These are phyloP conservation scores for Pythium dissimile DNA, from an alignment of 352 stramenopile species.

Conservation along the genomic window DNA sequence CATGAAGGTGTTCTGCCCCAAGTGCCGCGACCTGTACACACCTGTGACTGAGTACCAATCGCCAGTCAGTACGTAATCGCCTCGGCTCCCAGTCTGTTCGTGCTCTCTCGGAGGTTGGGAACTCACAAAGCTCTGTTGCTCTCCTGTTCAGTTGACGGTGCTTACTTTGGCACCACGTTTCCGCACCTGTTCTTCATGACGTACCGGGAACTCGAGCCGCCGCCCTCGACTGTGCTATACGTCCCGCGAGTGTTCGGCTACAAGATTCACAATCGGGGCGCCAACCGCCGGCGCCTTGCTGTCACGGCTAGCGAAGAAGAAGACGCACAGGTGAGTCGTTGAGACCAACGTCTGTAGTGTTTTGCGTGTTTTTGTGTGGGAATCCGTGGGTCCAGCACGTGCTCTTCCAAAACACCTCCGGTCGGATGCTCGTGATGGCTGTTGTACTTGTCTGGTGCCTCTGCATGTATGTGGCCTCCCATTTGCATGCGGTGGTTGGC, in stretches of 20 bases:
- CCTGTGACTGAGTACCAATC: constrained; percentile 82
- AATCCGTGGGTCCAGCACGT: constrained; percentile 19
- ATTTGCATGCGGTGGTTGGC: constrained; percentile 17
- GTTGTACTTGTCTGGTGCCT: constrained; percentile 29
- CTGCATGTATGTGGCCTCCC: constrained; percentile 38
- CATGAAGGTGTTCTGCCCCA: constrained; percentile 90
- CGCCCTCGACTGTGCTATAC: constrained; percentile 80
- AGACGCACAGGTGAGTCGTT: constrained; percentile 69
- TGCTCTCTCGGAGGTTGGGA: not conserved
- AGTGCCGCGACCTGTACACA: constrained; percentile 87
- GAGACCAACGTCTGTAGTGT: not conserved
- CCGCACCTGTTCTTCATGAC: constrained; percentile 98
- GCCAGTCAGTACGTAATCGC: constrained; percentile 67
- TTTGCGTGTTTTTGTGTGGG: constrained; percentile 20
- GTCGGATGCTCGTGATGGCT: constrained; percentile 28
- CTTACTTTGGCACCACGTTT: constrained; percentile 99
- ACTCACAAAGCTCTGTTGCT: not conserved
- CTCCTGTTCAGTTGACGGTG: constrained; percentile 84
- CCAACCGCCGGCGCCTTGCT: constrained; percentile 78
- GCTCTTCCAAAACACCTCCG: constrained; percentile 27
- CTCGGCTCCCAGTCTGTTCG: too few relatives aligned
- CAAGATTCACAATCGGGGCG: constrained; percentile 88
- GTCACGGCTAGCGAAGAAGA: constrained; percentile 81
- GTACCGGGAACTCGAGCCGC: constrained; percentile 91
- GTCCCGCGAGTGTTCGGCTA: constrained; percentile 91